Evolutionary conservation across 495 filamentous ascomycete species (phyloP).

Genomic region (Tetracladium setigerum): DNA sequence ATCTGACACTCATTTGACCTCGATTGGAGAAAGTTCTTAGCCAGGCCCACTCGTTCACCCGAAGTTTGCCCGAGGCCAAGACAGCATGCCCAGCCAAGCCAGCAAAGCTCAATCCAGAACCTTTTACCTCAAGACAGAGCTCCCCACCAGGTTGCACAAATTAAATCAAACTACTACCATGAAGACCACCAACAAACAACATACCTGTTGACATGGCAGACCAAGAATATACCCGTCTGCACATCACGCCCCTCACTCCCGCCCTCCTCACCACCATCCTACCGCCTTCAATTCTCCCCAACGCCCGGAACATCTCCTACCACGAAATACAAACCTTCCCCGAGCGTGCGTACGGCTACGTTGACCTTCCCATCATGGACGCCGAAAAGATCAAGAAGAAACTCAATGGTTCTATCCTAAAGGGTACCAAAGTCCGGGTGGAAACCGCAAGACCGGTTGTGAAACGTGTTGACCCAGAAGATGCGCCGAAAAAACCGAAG

Average conservation of each 20-base stretch:
- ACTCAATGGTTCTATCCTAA: conserved; percentile 80
- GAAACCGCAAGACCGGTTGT: conserved; percentile 56
- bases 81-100: background rate
- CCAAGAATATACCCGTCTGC: conserved; percentile 51
- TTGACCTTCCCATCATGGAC: conserved; percentile 71
- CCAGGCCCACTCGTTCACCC: conserved; percentile 1
- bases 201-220: conserved; percentile 5
- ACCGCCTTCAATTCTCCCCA: conserved; percentile 54
- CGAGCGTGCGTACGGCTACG: conserved; percentile 81
- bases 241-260: conserved; percentile 77
- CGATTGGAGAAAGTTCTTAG: background rate
- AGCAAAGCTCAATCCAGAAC: background rate
- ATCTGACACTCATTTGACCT: background rate
- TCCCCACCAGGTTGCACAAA: too few species aligned
- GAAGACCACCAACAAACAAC: background rate
- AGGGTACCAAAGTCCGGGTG: conserved; percentile 75
- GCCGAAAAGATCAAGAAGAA: conserved; percentile 88
- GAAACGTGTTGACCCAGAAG: conserved; percentile 27
- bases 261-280: conserved; percentile 62
- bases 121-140: background rate
- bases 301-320: conserved; percentile 72
- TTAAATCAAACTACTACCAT: too few species aligned
- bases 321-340: conserved; percentile 80
- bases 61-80: background rate
- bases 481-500: conserved; percentile 29